These are phyloP conservation scores for Tagetes patula DNA, from an alignment of 129 eudicot genomes.

Conservation along the genomic window DNA sequence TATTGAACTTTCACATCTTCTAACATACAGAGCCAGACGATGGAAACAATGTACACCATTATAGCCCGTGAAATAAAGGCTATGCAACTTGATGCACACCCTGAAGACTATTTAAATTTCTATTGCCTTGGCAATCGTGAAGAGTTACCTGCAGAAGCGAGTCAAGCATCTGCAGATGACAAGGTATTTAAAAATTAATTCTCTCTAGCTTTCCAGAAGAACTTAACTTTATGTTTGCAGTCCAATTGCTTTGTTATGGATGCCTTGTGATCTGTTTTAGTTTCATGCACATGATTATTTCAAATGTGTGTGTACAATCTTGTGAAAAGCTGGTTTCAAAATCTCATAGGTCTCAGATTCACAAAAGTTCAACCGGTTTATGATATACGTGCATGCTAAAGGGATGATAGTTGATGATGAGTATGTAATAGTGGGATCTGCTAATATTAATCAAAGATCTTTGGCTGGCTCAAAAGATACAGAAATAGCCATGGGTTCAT, in stretches of 20 bases:
- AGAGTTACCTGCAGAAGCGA: slow-evolving; percentile 42
- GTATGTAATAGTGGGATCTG: slow-evolving; percentile 82
- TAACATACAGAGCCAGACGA: slow-evolving; percentile 67
- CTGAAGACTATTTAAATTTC: slow-evolving; percentile 81
- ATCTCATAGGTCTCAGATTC: slow-evolving; percentile 61
- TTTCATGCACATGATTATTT: background rate
- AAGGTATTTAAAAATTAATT: slow-evolving; percentile 44
- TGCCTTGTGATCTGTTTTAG: background rate
- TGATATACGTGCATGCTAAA: slow-evolving; percentile 94
- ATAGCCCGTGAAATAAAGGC: slow-evolving; percentile 72
- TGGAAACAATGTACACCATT: slow-evolving; percentile 77
- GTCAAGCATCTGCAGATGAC: slow-evolving; percentile 46
- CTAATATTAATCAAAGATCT: slow-evolving; percentile 91
- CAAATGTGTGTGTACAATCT: background rate
- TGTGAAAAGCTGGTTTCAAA: slow-evolving; percentile 26
- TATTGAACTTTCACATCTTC: slow-evolving; percentile 4
- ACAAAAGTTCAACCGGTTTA: slow-evolving; percentile 62
- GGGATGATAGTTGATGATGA: slow-evolving; percentile 98
- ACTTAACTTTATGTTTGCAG: background rate
- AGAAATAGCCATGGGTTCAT: slow-evolving; percentile 95
- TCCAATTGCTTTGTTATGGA: background rate
- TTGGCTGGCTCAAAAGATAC: slow-evolving; percentile 96
- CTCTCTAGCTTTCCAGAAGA: background rate
- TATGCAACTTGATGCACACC: slow-evolving; percentile 75
- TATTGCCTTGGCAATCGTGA: slow-evolving; percentile 90